Evolutionary conservation across 108 stramenopile species (phyloP).

Genomic region (Nitzschia sp.): DNA sequence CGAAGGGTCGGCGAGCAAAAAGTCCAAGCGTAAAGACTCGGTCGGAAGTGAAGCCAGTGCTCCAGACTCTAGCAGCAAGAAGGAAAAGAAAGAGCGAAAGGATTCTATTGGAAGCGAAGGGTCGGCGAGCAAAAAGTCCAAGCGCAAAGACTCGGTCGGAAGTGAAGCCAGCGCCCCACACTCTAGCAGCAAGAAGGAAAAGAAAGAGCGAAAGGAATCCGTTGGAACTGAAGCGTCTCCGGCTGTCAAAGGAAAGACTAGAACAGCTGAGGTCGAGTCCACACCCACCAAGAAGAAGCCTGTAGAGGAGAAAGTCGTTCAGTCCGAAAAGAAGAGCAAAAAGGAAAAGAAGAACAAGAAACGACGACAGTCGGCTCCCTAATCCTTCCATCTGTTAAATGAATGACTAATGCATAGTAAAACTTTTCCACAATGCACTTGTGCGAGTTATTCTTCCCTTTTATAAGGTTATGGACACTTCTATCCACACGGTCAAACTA

Average conservation of each 20-base stretch:
- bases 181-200: not conserved
- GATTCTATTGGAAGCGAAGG: constrained; percentile 19
- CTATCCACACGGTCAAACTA: too few species aligned
- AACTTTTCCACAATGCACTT: not conserved
- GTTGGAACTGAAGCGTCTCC: not conserved
- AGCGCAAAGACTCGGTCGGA: constrained; percentile 23
- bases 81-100: constrained; percentile 33
- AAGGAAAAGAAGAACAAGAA: constrained; percentile 27
- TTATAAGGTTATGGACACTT: too few species aligned
- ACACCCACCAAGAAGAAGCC: constrained; percentile 5
- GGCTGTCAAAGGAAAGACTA: not conserved
- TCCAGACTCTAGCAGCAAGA: not conserved
- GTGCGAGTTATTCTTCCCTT: too few species aligned
- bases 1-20: constrained; percentile 7
- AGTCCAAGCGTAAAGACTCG: constrained; percentile 12
- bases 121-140: not conserved
- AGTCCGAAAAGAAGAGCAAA: constrained; percentile 23
- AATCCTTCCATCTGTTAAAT: not conserved
- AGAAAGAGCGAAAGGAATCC: not conserved
- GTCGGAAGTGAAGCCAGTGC: not conserved
- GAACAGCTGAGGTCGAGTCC: not conserved
- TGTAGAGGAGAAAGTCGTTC: not conserved
- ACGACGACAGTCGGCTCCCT: constrained; percentile 25
- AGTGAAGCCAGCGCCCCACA: not conserved
- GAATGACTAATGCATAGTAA: not conserved